Conservation (phyloP, 495 filamentous ascomycete genomes). For the Xeromyces bisporus region DNA sequence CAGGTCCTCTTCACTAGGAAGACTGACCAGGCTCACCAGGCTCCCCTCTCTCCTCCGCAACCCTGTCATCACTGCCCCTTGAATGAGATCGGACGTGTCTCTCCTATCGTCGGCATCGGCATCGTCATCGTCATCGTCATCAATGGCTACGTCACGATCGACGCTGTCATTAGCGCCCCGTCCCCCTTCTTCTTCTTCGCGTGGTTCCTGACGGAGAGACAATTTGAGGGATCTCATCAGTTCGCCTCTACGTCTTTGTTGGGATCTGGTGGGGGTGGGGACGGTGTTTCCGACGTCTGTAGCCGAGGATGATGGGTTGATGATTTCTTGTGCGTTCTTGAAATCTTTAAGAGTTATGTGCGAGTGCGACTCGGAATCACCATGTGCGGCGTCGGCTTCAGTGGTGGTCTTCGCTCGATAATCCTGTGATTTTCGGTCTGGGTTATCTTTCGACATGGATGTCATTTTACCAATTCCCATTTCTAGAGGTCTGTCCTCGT, state of each 20-base stretch:
- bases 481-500: slow-evolving; percentile 66
- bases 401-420: not conserved
- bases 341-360: not conserved
- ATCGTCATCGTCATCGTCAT: not conserved
- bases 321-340: not conserved
- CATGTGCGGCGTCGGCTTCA: not conserved
- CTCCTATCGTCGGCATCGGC: no score
- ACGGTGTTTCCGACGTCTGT: not conserved
- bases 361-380: no score
- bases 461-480: slow-evolving; percentile 41
- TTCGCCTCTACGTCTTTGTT: not conserved
- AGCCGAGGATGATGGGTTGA: not conserved
- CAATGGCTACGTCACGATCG: not conserved
- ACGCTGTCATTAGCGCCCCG: not conserved
- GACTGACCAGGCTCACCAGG: slow-evolving; percentile 47
- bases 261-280: not conserved
- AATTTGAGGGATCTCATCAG: slow-evolving; percentile 2
- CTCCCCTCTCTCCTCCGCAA: slow-evolving; percentile 4
- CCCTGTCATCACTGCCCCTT: not conserved
- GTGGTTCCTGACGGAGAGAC: not conserved
- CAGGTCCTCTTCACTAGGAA: slow-evolving; percentile 73
- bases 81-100: not conserved
- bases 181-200: no score
- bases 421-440: not conserved
- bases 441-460: slow-evolving; percentile 7